These are phyloP conservation scores for Gossypium trilobum DNA, from an alignment of 441 rosid species.

Conservation along the genomic window DNA sequence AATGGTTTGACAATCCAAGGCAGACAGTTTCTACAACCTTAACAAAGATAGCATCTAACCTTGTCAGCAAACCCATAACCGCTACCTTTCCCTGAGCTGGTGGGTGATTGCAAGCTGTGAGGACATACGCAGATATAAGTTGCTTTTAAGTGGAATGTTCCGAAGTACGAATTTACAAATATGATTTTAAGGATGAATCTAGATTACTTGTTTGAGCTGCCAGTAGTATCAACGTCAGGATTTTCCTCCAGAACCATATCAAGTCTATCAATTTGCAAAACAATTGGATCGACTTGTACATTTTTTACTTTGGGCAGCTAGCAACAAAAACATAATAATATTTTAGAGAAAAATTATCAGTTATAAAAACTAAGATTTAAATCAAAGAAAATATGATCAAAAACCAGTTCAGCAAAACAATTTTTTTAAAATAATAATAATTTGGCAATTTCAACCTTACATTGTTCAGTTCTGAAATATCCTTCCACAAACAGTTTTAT, in stretches of 20 bases:
- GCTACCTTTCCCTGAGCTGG: conserved; percentile 58
- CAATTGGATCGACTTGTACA: conserved; percentile 78
- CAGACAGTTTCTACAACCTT: background rate
- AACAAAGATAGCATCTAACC: conserved; percentile 38
- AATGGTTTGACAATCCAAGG: background rate
- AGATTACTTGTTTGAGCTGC: conserved; percentile 51
- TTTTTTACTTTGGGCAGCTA: conserved; percentile 91
- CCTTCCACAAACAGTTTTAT: background rate
- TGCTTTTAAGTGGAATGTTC: background rate
- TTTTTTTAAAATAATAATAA: too few species aligned
- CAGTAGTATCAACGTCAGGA: conserved; percentile 45
- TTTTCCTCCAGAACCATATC: conserved; percentile 97
- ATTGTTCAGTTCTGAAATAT: background rate
- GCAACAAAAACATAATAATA: conserved; percentile 9
- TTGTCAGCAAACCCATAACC: conserved; percentile 97
- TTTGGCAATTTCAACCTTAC: background rate
- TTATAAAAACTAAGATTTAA: background rate
- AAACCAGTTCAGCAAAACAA: conserved; percentile 3
- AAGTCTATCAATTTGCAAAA: conserved; percentile 82
- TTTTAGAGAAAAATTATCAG: background rate
- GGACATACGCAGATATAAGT: conserved; percentile 5
- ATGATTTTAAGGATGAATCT: background rate
- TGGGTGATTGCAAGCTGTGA: conserved; percentile 51
- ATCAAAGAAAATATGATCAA: background rate
- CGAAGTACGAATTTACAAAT: conserved; percentile 5